Conservation (phyloP, 2,329 filamentous ascomycete species). For the Nothophoma quercina region DNA sequence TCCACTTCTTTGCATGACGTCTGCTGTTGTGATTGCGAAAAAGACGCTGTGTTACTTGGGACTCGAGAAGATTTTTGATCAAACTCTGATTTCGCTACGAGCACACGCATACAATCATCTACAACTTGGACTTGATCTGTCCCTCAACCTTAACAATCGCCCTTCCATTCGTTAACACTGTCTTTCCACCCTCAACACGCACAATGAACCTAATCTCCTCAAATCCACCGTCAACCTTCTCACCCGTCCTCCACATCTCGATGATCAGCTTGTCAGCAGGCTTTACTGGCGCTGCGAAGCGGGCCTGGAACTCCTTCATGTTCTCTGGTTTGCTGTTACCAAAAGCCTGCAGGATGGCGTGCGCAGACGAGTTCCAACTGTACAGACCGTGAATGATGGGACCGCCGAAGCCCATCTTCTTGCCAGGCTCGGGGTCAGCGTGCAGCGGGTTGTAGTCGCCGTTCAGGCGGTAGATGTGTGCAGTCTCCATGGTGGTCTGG, state of each 20-base stretch:
- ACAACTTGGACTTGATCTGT: constrained; percentile 50
- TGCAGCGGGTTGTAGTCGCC: constrained; percentile 96
- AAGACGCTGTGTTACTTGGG: not conserved
- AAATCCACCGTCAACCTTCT: constrained; percentile 67
- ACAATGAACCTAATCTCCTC: constrained; percentile 87
- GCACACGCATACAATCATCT: constrained; percentile 17
- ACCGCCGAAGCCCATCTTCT: constrained; percentile 90
- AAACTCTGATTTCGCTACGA: not conserved
- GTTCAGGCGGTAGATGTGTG: constrained; percentile 71
- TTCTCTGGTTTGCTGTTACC: constrained; percentile 81
- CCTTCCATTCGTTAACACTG: constrained; percentile 85
- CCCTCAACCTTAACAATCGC: constrained; percentile 75
- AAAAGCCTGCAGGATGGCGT: constrained; percentile 75
- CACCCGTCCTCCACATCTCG: constrained; percentile 80
- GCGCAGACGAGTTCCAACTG: constrained; percentile 82
- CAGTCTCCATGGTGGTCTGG: constrained; percentile 75
- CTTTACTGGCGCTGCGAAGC: constrained; percentile 84
- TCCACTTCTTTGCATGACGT: constrained; percentile 9
- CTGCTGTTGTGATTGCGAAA: not conserved
- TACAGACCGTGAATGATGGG: constrained; percentile 89
- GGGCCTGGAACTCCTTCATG: constrained; percentile 85
- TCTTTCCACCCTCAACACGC: constrained; percentile 79
- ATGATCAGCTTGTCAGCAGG: constrained; percentile 84
- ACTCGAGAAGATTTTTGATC: not conserved
- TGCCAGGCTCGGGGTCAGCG: constrained; percentile 82